Evolutionary conservation across 306 rosid genomes (phyloP), one percentile per base, ranked within the genome.

Genomic region (Cajanus cajan): DNA sequence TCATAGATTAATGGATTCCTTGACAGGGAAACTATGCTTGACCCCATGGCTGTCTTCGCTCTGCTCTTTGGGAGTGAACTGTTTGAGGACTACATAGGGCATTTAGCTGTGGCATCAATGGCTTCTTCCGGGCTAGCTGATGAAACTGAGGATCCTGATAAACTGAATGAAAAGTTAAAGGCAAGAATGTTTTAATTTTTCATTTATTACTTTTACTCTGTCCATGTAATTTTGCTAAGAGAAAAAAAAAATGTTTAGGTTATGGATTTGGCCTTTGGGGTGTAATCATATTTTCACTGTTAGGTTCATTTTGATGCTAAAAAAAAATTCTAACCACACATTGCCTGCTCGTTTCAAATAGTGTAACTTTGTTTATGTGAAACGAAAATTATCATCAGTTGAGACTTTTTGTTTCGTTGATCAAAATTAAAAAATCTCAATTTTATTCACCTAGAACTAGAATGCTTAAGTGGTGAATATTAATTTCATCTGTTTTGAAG

Each of bases 61-160:
- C 87, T 91, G 76, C 91, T 91, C 68, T 93, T 95, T 71, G 98
- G 99, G 78, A 93, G 97, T 80, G 98, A 93, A 83, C 74, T 90
- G 82, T 95, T 95, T 82, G 99, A 95, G 86, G 94, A 93, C 82
- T 95, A 95, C 54, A 50, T 90, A 45, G 98, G 99, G 71, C 98
- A 93, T 86, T 78, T 93, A 73, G 94, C 97, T 63, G 97, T 93
- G 62, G 94, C 98, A 73, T 90, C 99, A 8, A 91, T 95, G 97
- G 92, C 98, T 76, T 89, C 98, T 74, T 90, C 97, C 64, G 98
- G 86, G 52, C 68, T 91, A 55, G 84, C 80, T 0, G 88, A 79
- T 40, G 94, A 91, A 76, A 79, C 15, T 68, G 90, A 90, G 14
- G 88, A 87, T 85, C 84, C 89, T 16, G 96, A 91, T 82, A 87